A percentile compares a stretch with the other conserved stretches of the same genome.
Evolutionary conservation across 176 grass and related monocot species (phyloP).

Genomic region (Aegilops sharonensis): DNA sequence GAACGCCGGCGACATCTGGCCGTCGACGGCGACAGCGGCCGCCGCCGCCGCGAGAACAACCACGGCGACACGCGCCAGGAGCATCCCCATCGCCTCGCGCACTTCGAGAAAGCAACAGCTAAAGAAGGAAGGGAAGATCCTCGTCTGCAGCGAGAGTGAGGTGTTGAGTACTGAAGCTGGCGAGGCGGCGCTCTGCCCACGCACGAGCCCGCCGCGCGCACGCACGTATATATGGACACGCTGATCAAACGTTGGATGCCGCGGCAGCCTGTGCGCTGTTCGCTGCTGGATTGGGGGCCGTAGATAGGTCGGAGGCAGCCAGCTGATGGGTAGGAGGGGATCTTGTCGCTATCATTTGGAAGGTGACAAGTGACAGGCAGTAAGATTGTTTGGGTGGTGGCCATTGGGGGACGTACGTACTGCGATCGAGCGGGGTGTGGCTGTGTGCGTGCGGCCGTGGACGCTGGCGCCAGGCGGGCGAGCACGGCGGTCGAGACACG

Average conservation of each 20-base stretch:
- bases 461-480: neutral
- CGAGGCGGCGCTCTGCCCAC: neutral
- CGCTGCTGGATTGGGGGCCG: neutral
- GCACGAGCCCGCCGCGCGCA: neutral
- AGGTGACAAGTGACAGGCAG: conserved; percentile 14
- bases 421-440: neutral
- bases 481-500: neutral
- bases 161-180: neutral
- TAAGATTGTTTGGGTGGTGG: neutral
- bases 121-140: neutral
- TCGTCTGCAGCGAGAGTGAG: neutral
- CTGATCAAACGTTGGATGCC: neutral
- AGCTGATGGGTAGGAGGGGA: conserved; percentile 2
- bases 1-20: conserved; percentile 48
- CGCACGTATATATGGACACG: no score
- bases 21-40: neutral
- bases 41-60: neutral
- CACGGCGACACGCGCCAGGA: neutral
- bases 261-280: neutral
- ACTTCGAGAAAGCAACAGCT: neutral
- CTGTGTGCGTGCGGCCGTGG: neutral
- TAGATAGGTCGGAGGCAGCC: neutral
- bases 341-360: neutral
- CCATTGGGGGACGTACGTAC: neutral
- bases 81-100: neutral